Percentiles rank a stretch among this genome's conserved stretches.
Conservation (phyloP, 129 eudicot species). For the Pseudognaphalium luteoalbum region DNA sequence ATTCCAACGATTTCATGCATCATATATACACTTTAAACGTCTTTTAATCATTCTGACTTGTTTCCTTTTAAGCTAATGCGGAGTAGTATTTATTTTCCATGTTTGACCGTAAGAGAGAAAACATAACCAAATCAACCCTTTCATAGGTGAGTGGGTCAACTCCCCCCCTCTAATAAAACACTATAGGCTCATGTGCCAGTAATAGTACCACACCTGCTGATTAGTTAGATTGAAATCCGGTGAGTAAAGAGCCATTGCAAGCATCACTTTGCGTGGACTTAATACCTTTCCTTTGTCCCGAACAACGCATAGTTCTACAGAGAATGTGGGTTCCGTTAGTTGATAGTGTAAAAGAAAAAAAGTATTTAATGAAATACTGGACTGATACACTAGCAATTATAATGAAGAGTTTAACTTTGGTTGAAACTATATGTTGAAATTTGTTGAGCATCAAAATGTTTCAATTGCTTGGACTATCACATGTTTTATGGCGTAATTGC, state of each 20-base stretch:
- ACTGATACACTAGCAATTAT: background rate
- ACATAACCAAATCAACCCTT: background rate
- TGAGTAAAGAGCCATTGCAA: slow-evolving; percentile 57
- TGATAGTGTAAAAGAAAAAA: background rate
- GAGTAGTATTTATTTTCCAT: background rate
- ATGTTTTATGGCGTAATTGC: background rate
- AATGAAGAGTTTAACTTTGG: background rate
- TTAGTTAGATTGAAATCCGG: slow-evolving; percentile 68
- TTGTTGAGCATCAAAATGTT: background rate
- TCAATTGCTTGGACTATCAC: background rate
- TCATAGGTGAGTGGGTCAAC: background rate
- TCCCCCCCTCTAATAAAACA: background rate
- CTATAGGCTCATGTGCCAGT: background rate
- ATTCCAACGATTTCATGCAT: background rate
- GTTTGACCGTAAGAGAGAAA: background rate
- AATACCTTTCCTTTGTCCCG: slow-evolving; percentile 47
- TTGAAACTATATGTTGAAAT: background rate
- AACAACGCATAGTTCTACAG: slow-evolving; percentile 58
- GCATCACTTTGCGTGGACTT: slow-evolving; percentile 79
- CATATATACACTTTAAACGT: background rate
- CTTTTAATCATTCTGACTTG: background rate
- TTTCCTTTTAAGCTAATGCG: background rate
- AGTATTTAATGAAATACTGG: background rate
- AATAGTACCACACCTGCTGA: slow-evolving; percentile 61
- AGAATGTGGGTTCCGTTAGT: slow-evolving; percentile 1